Conservation (phyloP, 148 eudicot genomes). For the Rhododendron ferrugineum region DNA sequence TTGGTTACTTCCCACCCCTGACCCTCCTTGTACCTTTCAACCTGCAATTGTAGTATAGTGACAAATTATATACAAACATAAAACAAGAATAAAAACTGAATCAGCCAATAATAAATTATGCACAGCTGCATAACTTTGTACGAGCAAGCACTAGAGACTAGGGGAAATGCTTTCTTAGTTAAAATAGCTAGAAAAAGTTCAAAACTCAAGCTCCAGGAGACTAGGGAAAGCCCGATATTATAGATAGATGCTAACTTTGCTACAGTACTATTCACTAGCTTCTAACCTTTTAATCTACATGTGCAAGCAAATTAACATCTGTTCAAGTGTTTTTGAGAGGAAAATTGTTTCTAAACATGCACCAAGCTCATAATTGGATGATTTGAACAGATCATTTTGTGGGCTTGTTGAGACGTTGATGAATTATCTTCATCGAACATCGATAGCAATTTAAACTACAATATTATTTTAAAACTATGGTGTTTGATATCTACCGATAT, state of each 20-base stretch:
- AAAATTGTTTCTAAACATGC: background rate
- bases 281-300: background rate
- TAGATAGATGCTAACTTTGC: background rate
- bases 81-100: background rate
- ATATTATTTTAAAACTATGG: background rate
- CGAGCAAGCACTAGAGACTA: background rate
- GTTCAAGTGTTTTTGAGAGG: background rate
- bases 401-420: background rate
- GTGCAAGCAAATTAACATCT: background rate
- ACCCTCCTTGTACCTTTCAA: constrained; percentile 64
- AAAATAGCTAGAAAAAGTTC: background rate
- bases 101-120: background rate
- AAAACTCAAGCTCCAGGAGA: background rate
- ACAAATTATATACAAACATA: background rate
- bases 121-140: background rate
- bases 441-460: background rate
- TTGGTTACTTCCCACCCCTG: constrained; percentile 58
- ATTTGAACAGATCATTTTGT: background rate
- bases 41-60: constrained; percentile 27
- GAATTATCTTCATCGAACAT: background rate
- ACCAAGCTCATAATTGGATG: background rate
- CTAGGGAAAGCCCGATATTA: background rate
- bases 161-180: background rate
- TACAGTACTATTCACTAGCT: background rate
- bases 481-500: background rate